These are phyloP conservation scores for Pascua guehoae DNA, from an alignment of 1,284 basidiomycete species.

Conservation along the genomic window DNA sequence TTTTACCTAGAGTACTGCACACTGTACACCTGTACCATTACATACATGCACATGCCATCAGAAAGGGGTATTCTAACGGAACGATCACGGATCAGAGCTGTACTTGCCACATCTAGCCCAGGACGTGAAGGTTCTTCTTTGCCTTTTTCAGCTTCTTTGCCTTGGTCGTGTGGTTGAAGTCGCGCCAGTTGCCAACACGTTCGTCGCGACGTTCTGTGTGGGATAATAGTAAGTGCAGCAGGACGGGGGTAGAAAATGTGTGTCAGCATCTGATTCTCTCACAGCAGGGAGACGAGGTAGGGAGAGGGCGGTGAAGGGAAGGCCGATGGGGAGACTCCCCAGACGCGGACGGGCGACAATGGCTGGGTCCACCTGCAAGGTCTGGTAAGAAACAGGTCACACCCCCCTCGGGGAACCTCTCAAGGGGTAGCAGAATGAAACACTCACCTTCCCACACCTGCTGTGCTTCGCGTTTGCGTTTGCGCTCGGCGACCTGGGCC, in stretches of 20 bases:
- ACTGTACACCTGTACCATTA: background rate
- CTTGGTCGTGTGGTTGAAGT: conserved; percentile 33
- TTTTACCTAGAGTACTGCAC: background rate
- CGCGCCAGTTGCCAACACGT: conserved; percentile 44
- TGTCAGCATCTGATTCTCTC: conserved; percentile 30
- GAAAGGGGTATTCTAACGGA: background rate
- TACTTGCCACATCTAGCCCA: conserved; percentile 28
- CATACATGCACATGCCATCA: background rate
- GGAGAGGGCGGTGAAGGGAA: background rate
- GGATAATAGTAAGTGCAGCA: conserved; percentile 12
- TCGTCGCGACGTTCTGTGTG: conserved; percentile 40
- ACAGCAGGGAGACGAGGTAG: background rate
- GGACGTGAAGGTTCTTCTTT: conserved; percentile 42
- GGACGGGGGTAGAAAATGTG: conserved; percentile 1
- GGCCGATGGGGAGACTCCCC: background rate
- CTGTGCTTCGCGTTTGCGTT: conserved; percentile 53
- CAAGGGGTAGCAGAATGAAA: background rate
- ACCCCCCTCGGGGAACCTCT: background rate
- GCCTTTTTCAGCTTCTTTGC: conserved; percentile 40
- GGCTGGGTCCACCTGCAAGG: conserved; percentile 3
- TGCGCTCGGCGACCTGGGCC: conserved; percentile 49
- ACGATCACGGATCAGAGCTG: no score
- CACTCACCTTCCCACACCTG: conserved; percentile 54
- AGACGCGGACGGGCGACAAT: background rate
- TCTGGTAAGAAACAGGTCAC: conserved; percentile 6